phyloP scores from a whole-genome alignment of 148 eudicot genomes.

The Tetragonia tetragonoides region DNA sequence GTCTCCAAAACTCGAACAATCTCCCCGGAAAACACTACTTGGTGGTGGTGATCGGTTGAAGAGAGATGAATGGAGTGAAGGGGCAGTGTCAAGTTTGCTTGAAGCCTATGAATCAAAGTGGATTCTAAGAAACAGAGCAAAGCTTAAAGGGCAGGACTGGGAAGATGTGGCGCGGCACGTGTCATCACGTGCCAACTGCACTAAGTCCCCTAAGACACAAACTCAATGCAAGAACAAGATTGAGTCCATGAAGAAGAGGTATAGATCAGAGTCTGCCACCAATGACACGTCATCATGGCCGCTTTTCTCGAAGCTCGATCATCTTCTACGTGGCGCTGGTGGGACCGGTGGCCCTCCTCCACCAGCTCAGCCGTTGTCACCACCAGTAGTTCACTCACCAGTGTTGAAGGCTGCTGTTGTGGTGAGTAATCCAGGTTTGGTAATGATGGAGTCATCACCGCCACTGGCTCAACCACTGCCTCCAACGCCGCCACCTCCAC shows the following conservation, averaged over 20 bases:
- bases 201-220: conserved; percentile 73
- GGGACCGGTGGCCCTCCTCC: conserved; percentile 18
- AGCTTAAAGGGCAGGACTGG: conserved; percentile 94
- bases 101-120: conserved; percentile 88
- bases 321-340: conserved; percentile 57
- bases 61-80: conserved; percentile 96
- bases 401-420: conserved; percentile 14
- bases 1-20: conserved; percentile 16
- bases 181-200: conserved; percentile 45
- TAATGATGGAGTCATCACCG: conserved; percentile 23
- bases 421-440: conserved; percentile 21
- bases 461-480: conserved; percentile 15
- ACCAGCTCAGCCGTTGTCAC: conserved; percentile 13
- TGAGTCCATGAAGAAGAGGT: conserved; percentile 95
- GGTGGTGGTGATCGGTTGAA: conserved; percentile 51
- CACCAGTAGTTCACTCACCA: neutral
- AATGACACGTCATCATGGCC: conserved; percentile 77
- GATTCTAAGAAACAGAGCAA: conserved; percentile 80
- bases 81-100: conserved; percentile 66
- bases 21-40: conserved; percentile 35
- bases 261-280: conserved; percentile 74
- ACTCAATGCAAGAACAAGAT: conserved; percentile 96
- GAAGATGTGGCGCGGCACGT: conserved; percentile 84
- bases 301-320: conserved; percentile 66
- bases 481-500: neutral